Base-by-base conservation (phyloP, 106 monocot genomes). In the Dendrobium catenatum region DNA sequence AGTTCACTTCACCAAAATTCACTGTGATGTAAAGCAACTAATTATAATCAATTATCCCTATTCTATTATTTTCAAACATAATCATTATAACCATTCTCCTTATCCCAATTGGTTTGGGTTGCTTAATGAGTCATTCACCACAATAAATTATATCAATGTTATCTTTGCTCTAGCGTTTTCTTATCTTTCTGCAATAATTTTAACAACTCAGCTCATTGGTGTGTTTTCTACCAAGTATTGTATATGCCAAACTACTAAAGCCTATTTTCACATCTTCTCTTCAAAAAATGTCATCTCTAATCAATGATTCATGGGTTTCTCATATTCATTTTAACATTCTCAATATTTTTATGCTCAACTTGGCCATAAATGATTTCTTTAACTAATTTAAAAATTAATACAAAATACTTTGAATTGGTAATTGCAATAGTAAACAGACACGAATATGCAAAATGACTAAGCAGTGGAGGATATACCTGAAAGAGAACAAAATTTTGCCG, bases 391-490 rank as follows among this genome's bases (percentile, higher is more conserved):
- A 22, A 61, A 61, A 61, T 61, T 10, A n/a, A 61, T 61, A 61
- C 19, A n/a, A 6, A 4, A 61, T 22, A n/a, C n/a, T n/a, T 61
- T 4, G 4, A 61, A 61, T 22, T 22, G 2, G 61, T 61, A 10
- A 61, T 19, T n/a, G n/a, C 3, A 61, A 61, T n/a, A 51, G 51
- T 2, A 51, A 3, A 51, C 13, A 51, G 13, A 51, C 10, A 51
- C 48, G 11, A 11, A 37, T 37, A 37, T 37, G 37, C 37, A 20
- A 74, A 74, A 74, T 2, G 20, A 74, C 20, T 4, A 76, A 49
- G 76, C 74, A 74, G 5, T 49, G 41, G 19, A 43, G 24, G n/a
- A 27, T 15, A n/a, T 85, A 93, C 95, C 98, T 93, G 93, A 91
- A 91, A 58, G 89, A 91, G 47, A 24, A 42, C 77, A 80, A 82